phyloP scores from a whole-genome alignment of 139 green algal species.

The Coccomyxa sp. region DNA sequence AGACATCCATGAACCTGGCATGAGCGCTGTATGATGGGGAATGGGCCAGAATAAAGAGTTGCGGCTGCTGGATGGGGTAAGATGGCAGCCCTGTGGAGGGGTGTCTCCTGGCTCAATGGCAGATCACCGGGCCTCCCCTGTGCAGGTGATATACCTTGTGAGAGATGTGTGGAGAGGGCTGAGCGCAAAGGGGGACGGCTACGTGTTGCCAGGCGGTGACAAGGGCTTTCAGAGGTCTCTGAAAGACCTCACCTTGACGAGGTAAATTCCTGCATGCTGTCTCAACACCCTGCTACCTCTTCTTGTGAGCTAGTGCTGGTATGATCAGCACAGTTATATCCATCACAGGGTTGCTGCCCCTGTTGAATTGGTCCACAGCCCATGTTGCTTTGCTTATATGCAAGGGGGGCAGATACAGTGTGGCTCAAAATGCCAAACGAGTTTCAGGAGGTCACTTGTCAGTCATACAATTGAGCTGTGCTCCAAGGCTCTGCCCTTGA shows the following conservation, averaged over 20 bases:
- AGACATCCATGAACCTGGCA: neutral
- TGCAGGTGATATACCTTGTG: slow-evolving; percentile 41
- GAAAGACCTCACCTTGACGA: slow-evolving; percentile 61
- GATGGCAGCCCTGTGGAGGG: neutral
- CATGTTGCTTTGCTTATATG: neutral
- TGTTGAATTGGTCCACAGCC: no score
- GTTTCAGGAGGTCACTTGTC: neutral
- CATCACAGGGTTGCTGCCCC: no score
- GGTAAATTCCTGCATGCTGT: slow-evolving; percentile 40
- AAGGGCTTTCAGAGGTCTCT: slow-evolving; percentile 67
- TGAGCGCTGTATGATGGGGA: neutral
- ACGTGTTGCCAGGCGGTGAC: slow-evolving; percentile 31
- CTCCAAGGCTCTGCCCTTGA: neutral
- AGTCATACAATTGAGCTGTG: neutral
- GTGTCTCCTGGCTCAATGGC: neutral
- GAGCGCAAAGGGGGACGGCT: slow-evolving; percentile 25
- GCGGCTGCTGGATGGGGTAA: neutral
- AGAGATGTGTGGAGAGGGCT: slow-evolving; percentile 60
- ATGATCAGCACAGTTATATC: no score
- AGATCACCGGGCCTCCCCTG: no score
- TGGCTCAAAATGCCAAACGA: neutral
- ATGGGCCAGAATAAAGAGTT: neutral
- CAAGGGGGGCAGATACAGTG: no score
- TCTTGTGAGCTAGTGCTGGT: no score
- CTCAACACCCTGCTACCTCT: no score